Percentiles rank a stretch among this genome's conserved stretches.
These are phyloP conservation scores for Physocladia obscura DNA, from an alignment of 192 early-diverging fungal genomes.

Conservation along the genomic window DNA sequence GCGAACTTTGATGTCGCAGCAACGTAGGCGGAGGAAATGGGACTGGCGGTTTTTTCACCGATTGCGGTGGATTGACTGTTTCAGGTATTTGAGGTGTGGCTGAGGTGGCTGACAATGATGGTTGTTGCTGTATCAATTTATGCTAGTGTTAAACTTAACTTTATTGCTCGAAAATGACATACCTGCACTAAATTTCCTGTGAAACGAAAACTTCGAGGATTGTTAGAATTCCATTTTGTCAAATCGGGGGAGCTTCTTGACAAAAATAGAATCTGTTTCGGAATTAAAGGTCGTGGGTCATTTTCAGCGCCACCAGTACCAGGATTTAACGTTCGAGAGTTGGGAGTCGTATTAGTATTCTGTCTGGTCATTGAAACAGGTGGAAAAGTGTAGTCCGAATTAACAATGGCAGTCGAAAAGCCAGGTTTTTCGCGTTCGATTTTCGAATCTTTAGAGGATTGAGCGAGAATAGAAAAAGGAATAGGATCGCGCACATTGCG, in stretches of 20 bases:
- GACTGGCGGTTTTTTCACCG: background rate
- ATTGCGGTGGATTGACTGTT: too few relatives aligned
- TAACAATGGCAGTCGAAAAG: background rate
- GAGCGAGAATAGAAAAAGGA: background rate
- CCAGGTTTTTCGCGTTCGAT: background rate
- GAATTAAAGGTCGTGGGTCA: slow-evolving; percentile 25
- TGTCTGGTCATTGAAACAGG: slow-evolving; percentile 1
- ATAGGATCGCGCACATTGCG: slow-evolving; percentile 1
- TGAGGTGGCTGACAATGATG: background rate
- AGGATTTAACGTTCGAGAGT: background rate
- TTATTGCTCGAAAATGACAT: too few relatives aligned
- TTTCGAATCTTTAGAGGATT: background rate
- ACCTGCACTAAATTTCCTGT: too few relatives aligned
- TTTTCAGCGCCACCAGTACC: background rate
- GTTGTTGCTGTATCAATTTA: too few relatives aligned
- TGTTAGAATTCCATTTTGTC: slow-evolving; percentile 41
- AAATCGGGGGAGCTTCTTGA: slow-evolving; percentile 45
- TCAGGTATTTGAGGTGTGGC: too few relatives aligned
- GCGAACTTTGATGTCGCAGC: slow-evolving; percentile 13
- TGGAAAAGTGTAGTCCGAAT: slow-evolving; percentile 18
- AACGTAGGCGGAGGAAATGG: background rate
- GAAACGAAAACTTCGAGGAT: too few relatives aligned
- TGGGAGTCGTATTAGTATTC: background rate
- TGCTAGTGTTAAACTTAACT: too few relatives aligned
- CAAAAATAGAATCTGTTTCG: slow-evolving; percentile 42